Percentiles rank a stretch among this genome's conserved stretches.
phyloP scores from a whole-genome alignment of 1,139 yeast genomes.

The Yamadazyma conglobata region DNA sequence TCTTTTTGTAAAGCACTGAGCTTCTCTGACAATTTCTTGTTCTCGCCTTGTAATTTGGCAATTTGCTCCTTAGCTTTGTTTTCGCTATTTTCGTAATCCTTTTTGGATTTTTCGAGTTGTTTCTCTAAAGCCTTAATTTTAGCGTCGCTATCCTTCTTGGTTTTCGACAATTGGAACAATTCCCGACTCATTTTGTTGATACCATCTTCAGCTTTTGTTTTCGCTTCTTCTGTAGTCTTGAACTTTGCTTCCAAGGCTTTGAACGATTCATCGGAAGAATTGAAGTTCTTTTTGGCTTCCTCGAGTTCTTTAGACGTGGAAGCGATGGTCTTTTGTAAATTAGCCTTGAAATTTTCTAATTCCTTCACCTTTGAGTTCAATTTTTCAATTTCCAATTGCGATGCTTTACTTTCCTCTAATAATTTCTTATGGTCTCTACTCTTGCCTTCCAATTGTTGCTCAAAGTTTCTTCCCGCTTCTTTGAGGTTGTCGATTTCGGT shows the following conservation, averaged over 20 bases:
- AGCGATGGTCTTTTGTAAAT: constrained; percentile 27
- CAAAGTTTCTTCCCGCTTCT: constrained; percentile 15
- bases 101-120: constrained; percentile 26
- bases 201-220: constrained; percentile 77
- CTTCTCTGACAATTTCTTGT: constrained; percentile 20
- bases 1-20: constrained; percentile 22
- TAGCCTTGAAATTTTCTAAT: constrained; percentile 32
- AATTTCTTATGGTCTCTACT: constrained; percentile 22
- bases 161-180: constrained; percentile 60
- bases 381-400: constrained; percentile 32
- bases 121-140: constrained; percentile 39
- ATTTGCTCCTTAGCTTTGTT: constrained; percentile 24
- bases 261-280: constrained; percentile 21
- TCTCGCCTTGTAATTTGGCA: constrained; percentile 20
- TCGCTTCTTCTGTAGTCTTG: constrained; percentile 37
- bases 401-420: constrained; percentile 18
- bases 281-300: constrained; percentile 23
- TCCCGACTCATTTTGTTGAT: constrained; percentile 89
- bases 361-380: constrained; percentile 31
- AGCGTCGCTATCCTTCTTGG: constrained; percentile 52
- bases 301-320: constrained; percentile 29
- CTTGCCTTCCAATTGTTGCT: constrained; percentile 12
- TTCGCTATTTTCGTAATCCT: constrained; percentile 18
- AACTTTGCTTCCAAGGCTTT: constrained; percentile 27
- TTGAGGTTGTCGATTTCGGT: constrained; percentile 24